Conservation (phyloP, 257 asterid genomes). For the Marsdenia floribunda region DNA sequence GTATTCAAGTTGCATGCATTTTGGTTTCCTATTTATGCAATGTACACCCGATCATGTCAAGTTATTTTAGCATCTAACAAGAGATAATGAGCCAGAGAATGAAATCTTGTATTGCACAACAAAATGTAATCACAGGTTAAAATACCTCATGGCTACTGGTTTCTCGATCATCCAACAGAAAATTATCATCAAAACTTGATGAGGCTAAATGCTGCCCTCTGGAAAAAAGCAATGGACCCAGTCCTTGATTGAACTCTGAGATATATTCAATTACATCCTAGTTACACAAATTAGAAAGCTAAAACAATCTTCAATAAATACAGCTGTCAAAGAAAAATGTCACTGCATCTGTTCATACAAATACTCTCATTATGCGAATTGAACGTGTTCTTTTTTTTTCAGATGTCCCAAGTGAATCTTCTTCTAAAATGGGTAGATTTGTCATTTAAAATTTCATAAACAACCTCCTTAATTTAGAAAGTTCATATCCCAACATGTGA, state of each 20-base stretch:
- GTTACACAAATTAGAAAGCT: background rate
- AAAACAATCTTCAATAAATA: background rate
- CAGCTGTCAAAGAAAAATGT: background rate
- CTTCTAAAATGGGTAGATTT: background rate
- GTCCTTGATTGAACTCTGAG: constrained; percentile 57
- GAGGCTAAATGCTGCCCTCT: constrained; percentile 67
- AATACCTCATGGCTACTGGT: constrained; percentile 57
- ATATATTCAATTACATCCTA: constrained; percentile 23
- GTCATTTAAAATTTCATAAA: background rate
- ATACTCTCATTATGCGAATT: background rate
- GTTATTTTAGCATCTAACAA: background rate
- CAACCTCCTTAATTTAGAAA: background rate
- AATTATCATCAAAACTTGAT: constrained; percentile 60
- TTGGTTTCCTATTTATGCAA: background rate
- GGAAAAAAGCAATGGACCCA: constrained; percentile 60
- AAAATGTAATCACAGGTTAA: background rate
- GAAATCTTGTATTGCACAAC: background rate
- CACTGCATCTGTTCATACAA: too few species aligned
- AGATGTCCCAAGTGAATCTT: background rate
- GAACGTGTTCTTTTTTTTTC: background rate
- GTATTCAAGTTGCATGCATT: background rate
- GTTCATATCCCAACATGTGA: background rate
- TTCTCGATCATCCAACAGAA: constrained; percentile 55
- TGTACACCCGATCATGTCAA: background rate
- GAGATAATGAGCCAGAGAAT: background rate